Conservation (phyloP, 2,329 filamentous ascomycete species). For the Colletotrichum camelliae region DNA sequence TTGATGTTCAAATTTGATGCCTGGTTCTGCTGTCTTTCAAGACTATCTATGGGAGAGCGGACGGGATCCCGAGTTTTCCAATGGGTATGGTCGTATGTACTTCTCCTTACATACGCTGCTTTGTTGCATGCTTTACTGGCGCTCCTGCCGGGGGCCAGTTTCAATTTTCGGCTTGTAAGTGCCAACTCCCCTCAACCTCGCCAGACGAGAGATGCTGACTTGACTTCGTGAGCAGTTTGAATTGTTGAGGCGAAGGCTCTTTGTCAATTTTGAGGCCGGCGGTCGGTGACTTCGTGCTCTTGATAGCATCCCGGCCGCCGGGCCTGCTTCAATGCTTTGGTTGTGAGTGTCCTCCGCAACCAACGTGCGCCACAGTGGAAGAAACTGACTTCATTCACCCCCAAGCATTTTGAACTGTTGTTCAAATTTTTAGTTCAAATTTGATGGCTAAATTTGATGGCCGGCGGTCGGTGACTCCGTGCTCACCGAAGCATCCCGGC, state of each 20-base stretch:
- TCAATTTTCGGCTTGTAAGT: background rate
- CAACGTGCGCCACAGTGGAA: background rate
- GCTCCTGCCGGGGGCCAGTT: background rate
- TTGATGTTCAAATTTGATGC: background rate
- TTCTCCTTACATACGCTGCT: background rate
- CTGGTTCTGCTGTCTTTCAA: background rate
- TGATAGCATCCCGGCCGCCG: background rate
- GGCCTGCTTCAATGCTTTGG: background rate
- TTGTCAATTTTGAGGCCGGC: background rate
- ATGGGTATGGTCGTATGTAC: background rate
- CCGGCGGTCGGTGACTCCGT: background rate
- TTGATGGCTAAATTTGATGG: background rate
- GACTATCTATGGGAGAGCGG: accelerated
- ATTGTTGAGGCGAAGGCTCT: background rate
- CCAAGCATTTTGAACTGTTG: background rate
- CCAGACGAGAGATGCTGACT: background rate
- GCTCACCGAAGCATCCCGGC: background rate
- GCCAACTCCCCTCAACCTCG: background rate
- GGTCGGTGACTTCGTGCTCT: background rate
- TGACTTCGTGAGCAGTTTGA: background rate
- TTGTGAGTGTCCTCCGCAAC: background rate
- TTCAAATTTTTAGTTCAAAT: background rate
- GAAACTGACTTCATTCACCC: background rate
- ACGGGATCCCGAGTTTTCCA: background rate
- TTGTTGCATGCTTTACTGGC: background rate